Percentiles rank a stretch among this genome's conserved stretches.
phyloP scores from a whole-genome alignment of 2,329 filamentous ascomycete species.

The Botryotinia calthae region DNA sequence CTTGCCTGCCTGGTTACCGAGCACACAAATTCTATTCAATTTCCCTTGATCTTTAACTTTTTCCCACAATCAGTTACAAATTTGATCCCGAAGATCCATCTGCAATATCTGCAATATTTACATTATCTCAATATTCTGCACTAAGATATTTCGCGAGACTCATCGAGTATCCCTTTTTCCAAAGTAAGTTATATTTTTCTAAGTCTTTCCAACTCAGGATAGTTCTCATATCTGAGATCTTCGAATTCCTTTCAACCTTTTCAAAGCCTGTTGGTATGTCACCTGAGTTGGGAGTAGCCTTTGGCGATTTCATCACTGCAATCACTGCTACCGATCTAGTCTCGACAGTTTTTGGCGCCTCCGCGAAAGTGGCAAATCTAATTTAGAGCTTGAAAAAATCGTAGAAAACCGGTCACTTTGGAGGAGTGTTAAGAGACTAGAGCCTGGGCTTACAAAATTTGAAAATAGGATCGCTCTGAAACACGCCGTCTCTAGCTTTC shows the following conservation, averaged over 20 bases:
- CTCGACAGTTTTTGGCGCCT: slow-evolving; percentile 29
- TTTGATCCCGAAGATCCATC: neutral
- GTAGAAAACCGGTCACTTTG: slow-evolving; percentile 27
- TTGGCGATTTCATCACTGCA: slow-evolving; percentile 35
- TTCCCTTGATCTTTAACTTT: neutral
- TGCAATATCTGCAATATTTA: neutral
- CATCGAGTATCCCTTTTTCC: neutral
- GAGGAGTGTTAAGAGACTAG: slow-evolving; percentile 34
- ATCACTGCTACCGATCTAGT: slow-evolving; percentile 34
- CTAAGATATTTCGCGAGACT: neutral
- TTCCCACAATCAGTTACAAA: neutral
- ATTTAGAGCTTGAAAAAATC: slow-evolving; percentile 30
- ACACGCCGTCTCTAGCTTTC: slow-evolving; percentile 33
- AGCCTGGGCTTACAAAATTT: slow-evolving; percentile 29
- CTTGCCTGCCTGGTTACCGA: neutral
- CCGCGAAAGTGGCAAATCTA: slow-evolving; percentile 20
- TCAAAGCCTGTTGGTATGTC: neutral
- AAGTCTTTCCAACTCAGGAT: neutral
- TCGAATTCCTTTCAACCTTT: neutral
- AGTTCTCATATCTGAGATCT: neutral
- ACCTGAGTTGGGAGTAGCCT: slow-evolving; percentile 29
- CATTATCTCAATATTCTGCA: neutral
- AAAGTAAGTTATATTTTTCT: neutral
- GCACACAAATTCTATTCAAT: neutral
- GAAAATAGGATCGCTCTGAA: slow-evolving; percentile 31